phyloP scores from a whole-genome alignment of 768 basidiomycete genomes.

The Russula lepida region DNA sequence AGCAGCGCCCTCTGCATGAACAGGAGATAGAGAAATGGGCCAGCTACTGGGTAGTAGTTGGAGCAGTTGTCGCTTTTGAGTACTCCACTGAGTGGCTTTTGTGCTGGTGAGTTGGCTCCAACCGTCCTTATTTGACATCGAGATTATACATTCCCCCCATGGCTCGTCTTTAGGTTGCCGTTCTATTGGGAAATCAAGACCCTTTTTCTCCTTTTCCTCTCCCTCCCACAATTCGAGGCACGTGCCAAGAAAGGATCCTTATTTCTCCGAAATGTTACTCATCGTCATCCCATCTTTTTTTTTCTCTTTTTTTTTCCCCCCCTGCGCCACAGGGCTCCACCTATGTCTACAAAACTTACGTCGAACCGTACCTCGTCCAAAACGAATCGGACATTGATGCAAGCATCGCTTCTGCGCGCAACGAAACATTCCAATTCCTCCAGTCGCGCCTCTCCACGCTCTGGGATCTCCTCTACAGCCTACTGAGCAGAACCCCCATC shows the following conservation, averaged over 20 bases:
- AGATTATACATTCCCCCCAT: conserved; percentile 6
- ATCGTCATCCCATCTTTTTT: not conserved
- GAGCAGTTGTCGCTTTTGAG: conserved; percentile 52
- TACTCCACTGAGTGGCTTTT: conserved; percentile 55
- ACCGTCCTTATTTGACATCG: not conserved
- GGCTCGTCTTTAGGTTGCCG: conserved; percentile 44
- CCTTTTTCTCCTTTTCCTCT: conserved; percentile 55
- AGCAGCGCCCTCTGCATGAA: conserved; percentile 42
- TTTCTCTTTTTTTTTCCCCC: not conserved
- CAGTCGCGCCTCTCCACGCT: conserved; percentile 42
- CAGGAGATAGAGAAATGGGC: conserved; percentile 48
- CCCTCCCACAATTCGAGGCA: conserved; percentile 65
- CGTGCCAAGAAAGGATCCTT: conserved; percentile 14
- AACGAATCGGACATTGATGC: conserved; percentile 57
- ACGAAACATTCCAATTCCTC: conserved; percentile 46
- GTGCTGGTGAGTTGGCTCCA: conserved; percentile 43
- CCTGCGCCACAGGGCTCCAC: conserved; percentile 46
- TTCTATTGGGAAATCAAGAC: conserved; percentile 72
- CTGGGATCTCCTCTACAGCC: conserved; percentile 39
- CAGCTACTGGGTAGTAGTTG: conserved; percentile 59
- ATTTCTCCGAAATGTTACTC: not conserved
- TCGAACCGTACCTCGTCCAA: conserved; percentile 50
- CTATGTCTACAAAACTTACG: conserved; percentile 50
- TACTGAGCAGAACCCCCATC: conserved; percentile 35
- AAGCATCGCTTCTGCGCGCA: conserved; percentile 46